These are phyloP conservation scores for Monosporascus sp. DNA, from an alignment of 2,329 filamentous ascomycete species.

Conservation along the genomic window DNA sequence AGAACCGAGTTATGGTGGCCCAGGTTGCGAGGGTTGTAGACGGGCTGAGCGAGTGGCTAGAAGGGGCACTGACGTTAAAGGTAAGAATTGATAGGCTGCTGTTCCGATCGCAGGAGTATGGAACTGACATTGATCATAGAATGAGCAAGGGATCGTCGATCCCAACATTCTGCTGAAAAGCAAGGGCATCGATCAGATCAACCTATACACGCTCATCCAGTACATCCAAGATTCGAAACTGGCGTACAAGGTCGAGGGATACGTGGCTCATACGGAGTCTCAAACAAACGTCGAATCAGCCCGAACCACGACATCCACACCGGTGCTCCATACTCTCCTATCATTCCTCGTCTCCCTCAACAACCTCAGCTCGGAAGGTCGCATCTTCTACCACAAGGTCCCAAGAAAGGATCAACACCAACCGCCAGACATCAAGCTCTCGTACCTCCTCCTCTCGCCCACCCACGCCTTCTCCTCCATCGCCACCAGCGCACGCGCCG, in stretches of 20 bases:
- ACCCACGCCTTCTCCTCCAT: slow-evolving; percentile 88
- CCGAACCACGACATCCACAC: slow-evolving; percentile 36
- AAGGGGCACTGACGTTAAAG: slow-evolving; percentile 43
- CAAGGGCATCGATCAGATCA: slow-evolving; percentile 92
- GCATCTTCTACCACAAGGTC: slow-evolving; percentile 57
- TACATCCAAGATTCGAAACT: slow-evolving; percentile 92
- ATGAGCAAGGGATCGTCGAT: slow-evolving; percentile 62
- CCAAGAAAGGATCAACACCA: slow-evolving; percentile 10
- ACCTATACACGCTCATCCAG: slow-evolving; percentile 78
- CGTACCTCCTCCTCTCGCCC: slow-evolving; percentile 85
- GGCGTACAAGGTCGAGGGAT: slow-evolving; percentile 90
- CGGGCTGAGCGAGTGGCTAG: slow-evolving; percentile 67
- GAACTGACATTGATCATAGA: slow-evolving; percentile 24
- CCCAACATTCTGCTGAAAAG: slow-evolving; percentile 68
- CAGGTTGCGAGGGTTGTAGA: slow-evolving; percentile 81
- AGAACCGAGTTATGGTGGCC: slow-evolving; percentile 86
- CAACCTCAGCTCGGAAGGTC: slow-evolving; percentile 71
- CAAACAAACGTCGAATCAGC: slow-evolving; percentile 24
- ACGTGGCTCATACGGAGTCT: slow-evolving; percentile 59
- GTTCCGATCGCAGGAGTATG: slow-evolving; percentile 15
- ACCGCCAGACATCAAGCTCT: slow-evolving; percentile 53
- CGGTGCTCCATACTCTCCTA: slow-evolving; percentile 50
- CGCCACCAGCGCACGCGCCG: slow-evolving; percentile 75
- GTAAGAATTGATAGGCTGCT: slow-evolving; percentile 25
- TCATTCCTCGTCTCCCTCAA: slow-evolving; percentile 75